A percentile compares a stretch with the other conserved stretches of the same genome.
phyloP scores from a whole-genome alignment of 352 stramenopile species.

The Phytophthora melonis region DNA sequence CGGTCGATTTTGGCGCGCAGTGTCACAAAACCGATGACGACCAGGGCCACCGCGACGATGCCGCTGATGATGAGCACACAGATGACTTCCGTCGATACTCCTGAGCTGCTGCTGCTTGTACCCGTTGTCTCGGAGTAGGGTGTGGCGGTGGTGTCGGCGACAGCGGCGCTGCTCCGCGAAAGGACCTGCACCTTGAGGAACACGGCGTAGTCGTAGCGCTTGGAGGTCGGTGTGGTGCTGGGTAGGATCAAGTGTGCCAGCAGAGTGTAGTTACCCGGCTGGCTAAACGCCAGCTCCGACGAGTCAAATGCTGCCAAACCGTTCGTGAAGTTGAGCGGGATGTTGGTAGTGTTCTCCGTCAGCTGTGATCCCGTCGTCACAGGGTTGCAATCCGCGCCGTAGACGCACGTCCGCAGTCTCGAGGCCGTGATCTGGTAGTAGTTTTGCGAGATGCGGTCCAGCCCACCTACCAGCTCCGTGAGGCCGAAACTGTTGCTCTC shows the following conservation, averaged over 20 bases:
- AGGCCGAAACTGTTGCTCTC: conserved; percentile 60
- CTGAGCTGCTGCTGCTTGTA: conserved; percentile 30
- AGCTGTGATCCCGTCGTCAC: conserved; percentile 55
- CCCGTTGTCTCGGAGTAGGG: conserved; percentile 44
- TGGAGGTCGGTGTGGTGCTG: conserved; percentile 44
- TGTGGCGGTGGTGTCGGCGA: conserved; percentile 41
- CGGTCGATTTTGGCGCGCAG: conserved; percentile 58
- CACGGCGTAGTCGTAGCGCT: conserved; percentile 75
- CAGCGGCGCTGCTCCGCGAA: conserved; percentile 32
- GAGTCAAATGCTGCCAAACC: conserved; percentile 59
- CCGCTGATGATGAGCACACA: conserved; percentile 76
- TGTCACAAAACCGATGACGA: conserved; percentile 72
- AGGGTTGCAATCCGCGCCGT: conserved; percentile 60
- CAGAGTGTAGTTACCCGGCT: conserved; percentile 58
- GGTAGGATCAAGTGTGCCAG: conserved; percentile 74
- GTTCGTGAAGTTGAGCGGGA: conserved; percentile 64
- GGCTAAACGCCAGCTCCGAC: conserved; percentile 61
- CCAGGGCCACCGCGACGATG: conserved; percentile 71
- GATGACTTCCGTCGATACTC: conserved; percentile 70
- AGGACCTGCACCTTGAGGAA: conserved; percentile 57
- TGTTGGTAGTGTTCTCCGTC: conserved; percentile 58
- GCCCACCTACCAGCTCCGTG: conserved; percentile 46
- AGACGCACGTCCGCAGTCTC: conserved; percentile 58
- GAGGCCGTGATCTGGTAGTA: conserved; percentile 68
- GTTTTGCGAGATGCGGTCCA: conserved; percentile 64